These are phyloP conservation scores for Polychaeton citri DNA, from an alignment of 2,329 filamentous ascomycete genomes.

Conservation along the genomic window DNA sequence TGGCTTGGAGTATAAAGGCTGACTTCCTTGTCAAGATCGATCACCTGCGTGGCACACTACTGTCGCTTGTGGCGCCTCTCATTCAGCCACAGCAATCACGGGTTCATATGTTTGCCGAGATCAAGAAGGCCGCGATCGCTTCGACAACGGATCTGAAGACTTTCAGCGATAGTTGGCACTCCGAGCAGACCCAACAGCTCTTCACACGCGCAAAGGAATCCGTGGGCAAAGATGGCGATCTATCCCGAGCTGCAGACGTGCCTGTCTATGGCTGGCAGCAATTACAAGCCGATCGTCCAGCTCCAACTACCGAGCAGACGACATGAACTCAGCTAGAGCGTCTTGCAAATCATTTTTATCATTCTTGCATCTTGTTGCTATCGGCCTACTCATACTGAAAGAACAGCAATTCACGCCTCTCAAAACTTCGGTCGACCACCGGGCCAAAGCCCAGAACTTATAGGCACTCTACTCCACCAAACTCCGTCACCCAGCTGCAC, in stretches of 20 bases:
- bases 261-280: slow-evolving; percentile 25
- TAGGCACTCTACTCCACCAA: slow-evolving; percentile 12
- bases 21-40: slow-evolving; percentile 29
- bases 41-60: slow-evolving; percentile 28
- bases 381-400: too few relatives aligned
- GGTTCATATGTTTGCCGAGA: slow-evolving; percentile 23
- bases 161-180: slow-evolving; percentile 25
- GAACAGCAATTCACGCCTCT: too few relatives aligned
- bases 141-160: slow-evolving; percentile 23
- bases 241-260: slow-evolving; percentile 22
- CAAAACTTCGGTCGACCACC: slow-evolving; percentile 13
- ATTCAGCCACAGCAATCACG: slow-evolving; percentile 11
- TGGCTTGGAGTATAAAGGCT: too few relatives aligned
- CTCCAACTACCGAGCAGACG: too few relatives aligned
- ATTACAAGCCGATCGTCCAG: background rate
- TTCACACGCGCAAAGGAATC: slow-evolving; percentile 25
- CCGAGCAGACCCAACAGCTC: slow-evolving; percentile 21
- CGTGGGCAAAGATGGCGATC: slow-evolving; percentile 21
- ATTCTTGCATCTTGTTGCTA: too few relatives aligned
- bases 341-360: too few relatives aligned
- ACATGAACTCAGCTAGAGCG: too few relatives aligned
- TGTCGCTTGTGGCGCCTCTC: slow-evolving; percentile 28
- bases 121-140: slow-evolving; percentile 24
- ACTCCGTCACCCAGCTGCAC: slow-evolving; percentile 6
- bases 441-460: slow-evolving; percentile 10